phyloP scores from a whole-genome alignment of 169 alveolate genomes.

The Babesia ovis region DNA sequence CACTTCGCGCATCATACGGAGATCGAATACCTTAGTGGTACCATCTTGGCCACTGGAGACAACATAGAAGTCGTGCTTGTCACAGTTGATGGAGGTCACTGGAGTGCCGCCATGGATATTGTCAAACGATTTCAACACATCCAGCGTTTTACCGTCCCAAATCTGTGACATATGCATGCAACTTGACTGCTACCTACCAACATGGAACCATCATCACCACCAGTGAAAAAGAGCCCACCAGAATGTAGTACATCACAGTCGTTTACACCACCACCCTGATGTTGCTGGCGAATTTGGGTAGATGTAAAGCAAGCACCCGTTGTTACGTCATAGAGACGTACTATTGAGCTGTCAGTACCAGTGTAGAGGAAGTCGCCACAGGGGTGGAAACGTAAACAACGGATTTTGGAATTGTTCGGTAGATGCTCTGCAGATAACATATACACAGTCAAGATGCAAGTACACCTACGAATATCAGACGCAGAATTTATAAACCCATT shows the following conservation, averaged over 20 bases:
- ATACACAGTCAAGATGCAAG: neutral
- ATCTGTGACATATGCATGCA: neutral
- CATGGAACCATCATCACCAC: slow-evolving; percentile 66
- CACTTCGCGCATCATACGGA: slow-evolving; percentile 70
- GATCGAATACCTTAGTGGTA: slow-evolving; percentile 70
- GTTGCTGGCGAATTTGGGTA: slow-evolving; percentile 44
- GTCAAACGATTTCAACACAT: slow-evolving; percentile 60
- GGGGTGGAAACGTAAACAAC: slow-evolving; percentile 74
- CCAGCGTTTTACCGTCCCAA: slow-evolving; percentile 76
- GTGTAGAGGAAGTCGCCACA: slow-evolving; percentile 78
- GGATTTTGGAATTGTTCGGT: slow-evolving; percentile 32
- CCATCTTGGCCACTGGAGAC: slow-evolving; percentile 76
- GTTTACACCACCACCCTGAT: slow-evolving; percentile 68
- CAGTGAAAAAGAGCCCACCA: slow-evolving; percentile 59
- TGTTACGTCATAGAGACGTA: slow-evolving; percentile 71
- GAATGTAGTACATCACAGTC: slow-evolving; percentile 51
- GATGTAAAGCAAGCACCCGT: slow-evolving; percentile 70
- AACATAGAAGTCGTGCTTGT: slow-evolving; percentile 55
- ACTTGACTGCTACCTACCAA: slow-evolving; percentile 5
- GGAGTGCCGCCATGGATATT: slow-evolving; percentile 67
- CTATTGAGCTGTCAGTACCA: slow-evolving; percentile 69
- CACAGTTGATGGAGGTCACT: slow-evolving; percentile 66
- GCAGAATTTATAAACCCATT: slow-evolving; percentile 57
- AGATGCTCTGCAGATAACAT: slow-evolving; percentile 21
- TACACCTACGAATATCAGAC: slow-evolving; percentile 50